Evolutionary conservation across 2,329 filamentous ascomycete species (phyloP).

Genomic region (Diplodia scrobiculata): DNA sequence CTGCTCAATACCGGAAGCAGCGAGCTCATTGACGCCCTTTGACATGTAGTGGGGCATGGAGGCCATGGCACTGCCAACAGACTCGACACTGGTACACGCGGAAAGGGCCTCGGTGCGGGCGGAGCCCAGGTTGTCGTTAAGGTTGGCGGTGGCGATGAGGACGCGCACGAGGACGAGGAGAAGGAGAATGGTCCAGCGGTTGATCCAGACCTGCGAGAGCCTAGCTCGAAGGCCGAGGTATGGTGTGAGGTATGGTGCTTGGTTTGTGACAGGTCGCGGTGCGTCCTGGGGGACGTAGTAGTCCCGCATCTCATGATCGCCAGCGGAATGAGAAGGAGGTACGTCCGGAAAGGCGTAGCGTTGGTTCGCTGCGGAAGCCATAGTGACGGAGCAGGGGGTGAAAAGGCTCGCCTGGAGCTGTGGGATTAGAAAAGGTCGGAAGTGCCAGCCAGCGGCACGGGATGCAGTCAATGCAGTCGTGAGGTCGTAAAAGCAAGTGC

Average conservation of each 20-base stretch:
- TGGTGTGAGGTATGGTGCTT: slow-evolving; percentile 74
- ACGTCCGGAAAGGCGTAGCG: slow-evolving; percentile 58
- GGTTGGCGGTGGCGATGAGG: slow-evolving; percentile 70
- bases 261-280: slow-evolving; percentile 61
- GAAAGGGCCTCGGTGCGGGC: slow-evolving; percentile 81
- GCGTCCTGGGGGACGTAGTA: slow-evolving; percentile 59
- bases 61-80: slow-evolving; percentile 90
- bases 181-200: slow-evolving; percentile 91
- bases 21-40: slow-evolving; percentile 81
- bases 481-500: slow-evolving; percentile 22
- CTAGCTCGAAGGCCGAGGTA: slow-evolving; percentile 88
- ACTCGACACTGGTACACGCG: slow-evolving; percentile 89
- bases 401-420: slow-evolving; percentile 38
- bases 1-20: slow-evolving; percentile 76
- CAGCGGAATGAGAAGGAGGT: slow-evolving; percentile 62
- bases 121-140: slow-evolving; percentile 72
- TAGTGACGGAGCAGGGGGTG: slow-evolving; percentile 39
- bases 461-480: slow-evolving; percentile 25
- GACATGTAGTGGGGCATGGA: slow-evolving; percentile 98
- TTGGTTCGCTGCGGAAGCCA: slow-evolving; percentile 56
- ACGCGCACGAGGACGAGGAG: slow-evolving; percentile 81
- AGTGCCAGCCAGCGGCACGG: slow-evolving; percentile 31
- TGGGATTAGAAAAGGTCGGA: slow-evolving; percentile 38
- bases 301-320: slow-evolving; percentile 63
- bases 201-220: slow-evolving; percentile 95